These are phyloP conservation scores for Populus alba DNA, from an alignment of 345 rosid species.

Conservation along the genomic window DNA sequence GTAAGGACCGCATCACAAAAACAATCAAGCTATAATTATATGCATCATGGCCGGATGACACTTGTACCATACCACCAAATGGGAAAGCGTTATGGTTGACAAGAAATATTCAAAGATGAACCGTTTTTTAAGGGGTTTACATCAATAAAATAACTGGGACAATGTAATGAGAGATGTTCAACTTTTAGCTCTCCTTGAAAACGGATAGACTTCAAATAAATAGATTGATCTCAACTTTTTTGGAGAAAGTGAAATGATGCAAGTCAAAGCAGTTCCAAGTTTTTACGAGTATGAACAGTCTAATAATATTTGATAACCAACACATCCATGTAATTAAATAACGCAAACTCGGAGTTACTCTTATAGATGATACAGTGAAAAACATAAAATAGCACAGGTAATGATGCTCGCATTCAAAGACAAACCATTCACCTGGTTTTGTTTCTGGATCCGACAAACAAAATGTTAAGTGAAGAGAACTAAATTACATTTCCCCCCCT, in stretches of 20 bases:
- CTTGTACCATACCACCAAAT: background rate
- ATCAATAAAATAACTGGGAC: no score
- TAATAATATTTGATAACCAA: background rate
- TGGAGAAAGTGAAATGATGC: background rate
- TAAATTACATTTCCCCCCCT: slow-evolving; percentile 5
- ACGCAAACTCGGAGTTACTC: background rate
- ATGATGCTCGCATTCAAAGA: background rate
- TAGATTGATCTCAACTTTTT: no score
- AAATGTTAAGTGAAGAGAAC: background rate
- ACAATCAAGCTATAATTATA: no score
- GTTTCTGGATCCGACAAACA: slow-evolving; percentile 5
- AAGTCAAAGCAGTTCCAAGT: background rate
- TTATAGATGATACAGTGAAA: background rate
- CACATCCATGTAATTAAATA: background rate
- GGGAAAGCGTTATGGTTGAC: background rate
- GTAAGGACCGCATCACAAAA: no score
- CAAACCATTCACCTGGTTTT: slow-evolving; percentile 5
- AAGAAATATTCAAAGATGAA: no score
- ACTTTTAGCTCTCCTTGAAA: no score
- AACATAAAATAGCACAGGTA: background rate
- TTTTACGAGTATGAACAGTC: background rate
- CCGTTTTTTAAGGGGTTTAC: no score
- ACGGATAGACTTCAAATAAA: no score
- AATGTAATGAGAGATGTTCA: no score
- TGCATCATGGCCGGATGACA: no score